Evolutionary conservation across 805 yeast species (phyloP).

Genomic region (Candida adriatica): DNA sequence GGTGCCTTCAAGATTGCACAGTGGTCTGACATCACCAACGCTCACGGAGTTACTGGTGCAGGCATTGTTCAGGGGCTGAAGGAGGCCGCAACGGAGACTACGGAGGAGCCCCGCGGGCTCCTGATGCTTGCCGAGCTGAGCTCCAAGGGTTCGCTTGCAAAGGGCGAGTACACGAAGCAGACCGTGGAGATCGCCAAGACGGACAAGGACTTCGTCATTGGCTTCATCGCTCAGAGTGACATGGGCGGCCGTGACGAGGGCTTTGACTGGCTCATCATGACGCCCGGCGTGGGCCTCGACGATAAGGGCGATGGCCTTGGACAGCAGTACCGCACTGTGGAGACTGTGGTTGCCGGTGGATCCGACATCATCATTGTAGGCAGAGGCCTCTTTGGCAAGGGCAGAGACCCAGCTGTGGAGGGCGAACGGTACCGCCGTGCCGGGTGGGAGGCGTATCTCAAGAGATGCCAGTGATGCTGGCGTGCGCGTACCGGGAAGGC

Average conservation of each 20-base stretch:
- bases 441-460: constrained; percentile 88
- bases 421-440: constrained; percentile 86
- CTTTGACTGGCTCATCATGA: constrained; percentile 93
- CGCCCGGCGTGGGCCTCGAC: constrained; percentile 98
- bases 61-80: constrained; percentile 88
- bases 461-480: constrained; percentile 23
- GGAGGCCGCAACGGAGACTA: constrained; percentile 63
- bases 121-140: constrained; percentile 94
- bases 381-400: constrained; percentile 90
- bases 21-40: constrained; percentile 97
- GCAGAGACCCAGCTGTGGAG: constrained; percentile 84
- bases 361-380: constrained; percentile 97
- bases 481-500: too few relatives aligned
- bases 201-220: constrained; percentile 87
- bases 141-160: constrained; percentile 88
- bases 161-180: constrained; percentile 80
- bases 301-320: constrained; percentile 95
- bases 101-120: constrained; percentile 78
- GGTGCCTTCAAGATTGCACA: constrained; percentile 84
- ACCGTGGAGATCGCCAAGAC: constrained; percentile 87
- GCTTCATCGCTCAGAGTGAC: constrained; percentile 89
- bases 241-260: constrained; percentile 82
- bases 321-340: constrained; percentile 92
- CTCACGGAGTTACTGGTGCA: constrained; percentile 94
- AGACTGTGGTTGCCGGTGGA: constrained; percentile 77